These are phyloP conservation scores for Colletotrichum cuscutae DNA, from an alignment of 2,329 filamentous ascomycete species.

Conservation along the genomic window DNA sequence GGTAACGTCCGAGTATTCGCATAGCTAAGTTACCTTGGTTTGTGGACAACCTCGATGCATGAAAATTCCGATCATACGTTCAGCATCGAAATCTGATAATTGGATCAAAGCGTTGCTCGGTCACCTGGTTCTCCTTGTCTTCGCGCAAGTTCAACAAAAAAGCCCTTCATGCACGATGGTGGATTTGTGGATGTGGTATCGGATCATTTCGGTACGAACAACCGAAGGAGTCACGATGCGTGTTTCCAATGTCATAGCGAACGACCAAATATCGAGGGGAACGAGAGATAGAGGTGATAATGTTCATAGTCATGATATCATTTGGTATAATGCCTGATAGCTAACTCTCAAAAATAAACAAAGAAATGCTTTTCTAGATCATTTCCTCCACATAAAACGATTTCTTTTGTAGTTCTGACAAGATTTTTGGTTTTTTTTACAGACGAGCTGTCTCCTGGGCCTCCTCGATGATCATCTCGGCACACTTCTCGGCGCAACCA, in stretches of 20 bases:
- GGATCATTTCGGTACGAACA: not conserved
- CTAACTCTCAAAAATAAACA: constrained; percentile 17
- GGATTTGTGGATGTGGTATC: not conserved
- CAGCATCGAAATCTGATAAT: not conserved
- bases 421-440: constrained; percentile 14
- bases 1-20: not conserved
- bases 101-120: not conserved
- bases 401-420: not conserved
- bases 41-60: not conserved
- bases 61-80: not conserved
- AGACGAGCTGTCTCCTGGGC: constrained; percentile 44
- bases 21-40: not conserved
- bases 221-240: not conserved
- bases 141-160: not conserved
- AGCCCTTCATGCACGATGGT: not conserved
- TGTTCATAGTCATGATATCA: constrained; percentile 30
- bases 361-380: constrained; percentile 27
- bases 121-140: not conserved
- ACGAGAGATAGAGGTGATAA: not conserved
- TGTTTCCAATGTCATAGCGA: not conserved
- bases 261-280: not conserved
- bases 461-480: constrained; percentile 83
- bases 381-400: constrained; percentile 1
- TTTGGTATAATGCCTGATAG: constrained; percentile 36
- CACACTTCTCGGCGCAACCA: constrained; percentile 83